Conservation (phyloP, 345 rosid species). For the Lepidium aucheri region DNA sequence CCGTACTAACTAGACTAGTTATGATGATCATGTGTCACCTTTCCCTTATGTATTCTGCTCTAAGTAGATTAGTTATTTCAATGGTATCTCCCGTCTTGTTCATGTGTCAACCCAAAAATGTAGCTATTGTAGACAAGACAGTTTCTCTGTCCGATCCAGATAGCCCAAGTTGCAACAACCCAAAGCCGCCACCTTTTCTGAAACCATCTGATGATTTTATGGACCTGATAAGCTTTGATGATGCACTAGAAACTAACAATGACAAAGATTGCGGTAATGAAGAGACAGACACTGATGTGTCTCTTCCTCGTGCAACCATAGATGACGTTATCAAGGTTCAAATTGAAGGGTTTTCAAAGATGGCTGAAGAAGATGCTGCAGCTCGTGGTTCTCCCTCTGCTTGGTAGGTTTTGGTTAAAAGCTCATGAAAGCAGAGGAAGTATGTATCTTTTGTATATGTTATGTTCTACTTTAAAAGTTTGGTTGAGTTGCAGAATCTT, state of each 20-base stretch:
- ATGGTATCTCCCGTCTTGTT: conserved; percentile 42
- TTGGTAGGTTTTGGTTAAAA: neutral
- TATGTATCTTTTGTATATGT: conserved; percentile 18
- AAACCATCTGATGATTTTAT: conserved; percentile 13
- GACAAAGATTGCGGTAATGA: neutral
- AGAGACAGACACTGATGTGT: neutral
- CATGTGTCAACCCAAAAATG: conserved; percentile 32
- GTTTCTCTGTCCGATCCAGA: conserved; percentile 34
- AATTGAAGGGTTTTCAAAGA: conserved; percentile 20
- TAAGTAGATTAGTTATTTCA: conserved; percentile 34
- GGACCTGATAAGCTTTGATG: conserved; percentile 28
- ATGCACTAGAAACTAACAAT: conserved; percentile 1
- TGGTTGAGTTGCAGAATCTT: conserved; percentile 4
- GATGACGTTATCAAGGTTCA: conserved; percentile 24
- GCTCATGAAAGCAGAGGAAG: conserved; percentile 2
- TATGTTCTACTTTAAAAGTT: neutral
- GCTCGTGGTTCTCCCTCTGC: conserved; percentile 12
- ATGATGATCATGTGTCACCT: conserved; percentile 46
- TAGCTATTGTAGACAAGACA: conserved; percentile 24
- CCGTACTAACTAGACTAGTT: conserved; percentile 33
- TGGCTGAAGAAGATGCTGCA: conserved; percentile 15
- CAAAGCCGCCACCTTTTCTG: neutral
- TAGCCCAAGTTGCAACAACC: conserved; percentile 8
- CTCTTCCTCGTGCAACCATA: conserved; percentile 13
- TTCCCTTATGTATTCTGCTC: conserved; percentile 43